Evolutionary conservation across 2,329 filamentous ascomycete species (phyloP), one percentile per base, ranked within the genome.

Genomic region (Seiridium unicorne): DNA sequence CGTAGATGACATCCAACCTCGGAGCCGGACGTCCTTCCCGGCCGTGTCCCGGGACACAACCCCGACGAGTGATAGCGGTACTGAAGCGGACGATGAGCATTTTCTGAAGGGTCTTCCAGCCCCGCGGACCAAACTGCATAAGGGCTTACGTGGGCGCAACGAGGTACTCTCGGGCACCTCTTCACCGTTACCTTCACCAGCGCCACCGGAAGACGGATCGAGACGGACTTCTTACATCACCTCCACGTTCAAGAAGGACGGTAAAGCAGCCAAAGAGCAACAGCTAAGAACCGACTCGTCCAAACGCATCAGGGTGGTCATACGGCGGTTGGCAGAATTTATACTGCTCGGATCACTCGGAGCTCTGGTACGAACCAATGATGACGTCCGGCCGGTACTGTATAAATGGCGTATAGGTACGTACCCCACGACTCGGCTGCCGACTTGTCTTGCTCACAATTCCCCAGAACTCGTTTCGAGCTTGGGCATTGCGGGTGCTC

Each of bases 11-110:
- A 63, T 56, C 54, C 60, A 64, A 35, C 61, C 65, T 5, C 61
- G 59, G 9, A 65, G 66, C 34, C 61, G 67, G 10, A 62, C 60
- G 13, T 47, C 60, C 3, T 66, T 70, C 42, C 69, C 73, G 6
- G 62, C 68, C 49, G 75, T 79, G 63, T 73, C 77, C 60, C 81
- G 79, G 64, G 82, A 84, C 56, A 85, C 84, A 4, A 81, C 83
- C 1, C 83, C 87, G 2, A 85, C 85, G 9, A 97, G 92, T 73
- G 93, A 97, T 66, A 97, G 93, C 72, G 94, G 94, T 32, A 96
- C 93, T 18, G 94, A 98, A 72, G 94, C 94, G 44, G 94, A 97
- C 69, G 94, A 98, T 77, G 94, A 98, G 74, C 90, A 93, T 64
- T 89, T 94, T 66, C 80, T 97, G 60, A 95, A 90, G 72, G 90